Evolutionary conservation across 345 rosid species (phyloP).

Genomic region (Rhodamnia rubescens): DNA sequence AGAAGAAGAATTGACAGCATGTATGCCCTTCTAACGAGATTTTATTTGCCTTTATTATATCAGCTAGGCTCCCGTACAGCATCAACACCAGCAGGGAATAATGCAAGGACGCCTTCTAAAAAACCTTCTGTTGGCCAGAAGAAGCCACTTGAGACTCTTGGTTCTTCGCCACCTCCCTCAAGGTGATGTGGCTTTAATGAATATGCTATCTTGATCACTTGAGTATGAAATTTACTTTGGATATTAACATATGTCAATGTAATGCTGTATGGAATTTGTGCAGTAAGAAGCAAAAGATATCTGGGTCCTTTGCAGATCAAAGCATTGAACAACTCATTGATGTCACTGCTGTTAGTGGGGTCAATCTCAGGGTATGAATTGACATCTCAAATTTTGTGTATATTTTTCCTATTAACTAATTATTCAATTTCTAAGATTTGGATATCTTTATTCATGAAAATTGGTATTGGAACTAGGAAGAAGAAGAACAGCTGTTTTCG

Average conservation of each 20-base stretch:
- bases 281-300: constrained; percentile 94
- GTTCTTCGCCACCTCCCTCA: constrained; percentile 66
- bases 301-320: constrained; percentile 74
- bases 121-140: constrained; percentile 72
- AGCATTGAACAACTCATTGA: constrained; percentile 98
- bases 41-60: neutral
- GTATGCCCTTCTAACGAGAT: neutral
- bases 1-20: neutral
- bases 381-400: neutral
- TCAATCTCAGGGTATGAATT: constrained; percentile 74
- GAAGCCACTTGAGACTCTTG: constrained; percentile 81
- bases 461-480: constrained; percentile 51
- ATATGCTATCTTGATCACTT: neutral
- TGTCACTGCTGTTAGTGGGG: constrained; percentile 99
- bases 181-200: constrained; percentile 26
- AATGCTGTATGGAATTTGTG: neutral
- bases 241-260: neutral
- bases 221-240: neutral
- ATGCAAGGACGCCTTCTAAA: constrained; percentile 51
- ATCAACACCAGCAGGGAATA: constrained; percentile 39
- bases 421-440: neutral
- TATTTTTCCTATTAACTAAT: neutral
- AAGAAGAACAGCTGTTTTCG: constrained; percentile 95
- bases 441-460: neutral
- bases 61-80: constrained; percentile 41